A percentile compares a stretch with the other conserved stretches of the same genome.
Conservation (phyloP, 2,329 filamentous ascomycete genomes). For the Talaromyces sp. region DNA sequence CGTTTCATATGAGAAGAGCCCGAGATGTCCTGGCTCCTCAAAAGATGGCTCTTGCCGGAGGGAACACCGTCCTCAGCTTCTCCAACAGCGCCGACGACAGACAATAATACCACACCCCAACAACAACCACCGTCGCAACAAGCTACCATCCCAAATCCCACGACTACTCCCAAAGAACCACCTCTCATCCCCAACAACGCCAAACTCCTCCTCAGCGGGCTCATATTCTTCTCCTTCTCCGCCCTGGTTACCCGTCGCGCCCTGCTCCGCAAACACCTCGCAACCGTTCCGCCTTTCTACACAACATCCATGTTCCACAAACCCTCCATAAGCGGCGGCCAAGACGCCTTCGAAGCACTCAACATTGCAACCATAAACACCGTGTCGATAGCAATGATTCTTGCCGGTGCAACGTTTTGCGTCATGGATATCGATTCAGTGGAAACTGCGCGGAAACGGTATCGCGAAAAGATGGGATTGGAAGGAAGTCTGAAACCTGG, state of each 20-base stretch:
- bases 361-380: conserved; percentile 86
- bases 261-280: conserved; percentile 59
- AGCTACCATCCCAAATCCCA: not conserved
- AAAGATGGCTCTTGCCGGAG: conserved; percentile 15
- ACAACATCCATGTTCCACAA: conserved; percentile 45
- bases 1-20: not conserved
- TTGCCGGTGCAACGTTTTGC: conserved; percentile 69
- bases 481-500: conserved; percentile 43
- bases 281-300: conserved; percentile 69
- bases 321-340: conserved; percentile 55
- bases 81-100: not conserved
- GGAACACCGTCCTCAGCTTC: conserved; percentile 2
- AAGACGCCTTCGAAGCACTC: conserved; percentile 78
- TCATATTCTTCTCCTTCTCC: conserved; percentile 71
- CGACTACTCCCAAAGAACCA: not conserved
- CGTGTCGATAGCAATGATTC: conserved; percentile 68
- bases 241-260: conserved; percentile 68
- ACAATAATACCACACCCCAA: not conserved
- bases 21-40: conserved; percentile 16
- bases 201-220: conserved; percentile 67
- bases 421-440: conserved; percentile 70
- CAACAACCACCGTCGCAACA: conserved; percentile 16
- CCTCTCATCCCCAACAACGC: conserved; percentile 27
- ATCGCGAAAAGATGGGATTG: conserved; percentile 53
- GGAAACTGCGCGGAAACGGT: conserved; percentile 61